phyloP scores from a whole-genome alignment of 495 filamentous ascomycete species.

The Parachaetomium inaequale region DNA sequence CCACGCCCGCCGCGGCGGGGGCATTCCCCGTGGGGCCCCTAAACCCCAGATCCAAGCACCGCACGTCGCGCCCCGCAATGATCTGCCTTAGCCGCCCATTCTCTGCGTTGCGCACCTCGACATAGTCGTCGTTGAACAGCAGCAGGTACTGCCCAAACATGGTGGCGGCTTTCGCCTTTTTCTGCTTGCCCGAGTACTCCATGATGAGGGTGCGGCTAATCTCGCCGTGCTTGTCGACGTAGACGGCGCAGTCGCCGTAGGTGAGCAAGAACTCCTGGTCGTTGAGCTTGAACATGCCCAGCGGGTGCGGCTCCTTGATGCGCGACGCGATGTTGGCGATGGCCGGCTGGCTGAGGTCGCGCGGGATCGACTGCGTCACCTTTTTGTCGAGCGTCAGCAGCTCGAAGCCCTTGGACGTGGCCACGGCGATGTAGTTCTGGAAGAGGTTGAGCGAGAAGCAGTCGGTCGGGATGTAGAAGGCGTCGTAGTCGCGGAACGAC shows the following conservation, averaged over 20 bases:
- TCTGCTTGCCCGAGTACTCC: constrained; percentile 91
- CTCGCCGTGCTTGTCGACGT: constrained; percentile 97
- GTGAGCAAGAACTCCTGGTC: constrained; percentile 90
- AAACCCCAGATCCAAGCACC: constrained; percentile 82
- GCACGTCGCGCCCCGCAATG: constrained; percentile 82
- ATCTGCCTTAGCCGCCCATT: constrained; percentile 92
- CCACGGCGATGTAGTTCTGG: constrained; percentile 85
- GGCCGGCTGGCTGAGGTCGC: constrained; percentile 67
- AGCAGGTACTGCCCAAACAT: constrained; percentile 80
- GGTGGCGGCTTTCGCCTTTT: constrained; percentile 66
- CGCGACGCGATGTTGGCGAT: constrained; percentile 76
- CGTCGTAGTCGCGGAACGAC: constrained; percentile 96
- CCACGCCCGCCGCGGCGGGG: not conserved
- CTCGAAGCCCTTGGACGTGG: constrained; percentile 90
- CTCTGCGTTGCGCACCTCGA: constrained; percentile 94
- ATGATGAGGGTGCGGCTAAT: constrained; percentile 89
- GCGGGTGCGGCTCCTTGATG: constrained; percentile 72
- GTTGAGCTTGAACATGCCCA: constrained; percentile 95
- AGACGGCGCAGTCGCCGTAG: constrained; percentile 93
- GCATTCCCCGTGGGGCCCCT: constrained; percentile 47
- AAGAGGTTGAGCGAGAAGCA: constrained; percentile 94
- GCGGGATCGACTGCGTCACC: constrained; percentile 78
- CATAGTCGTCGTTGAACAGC: constrained; percentile 82
- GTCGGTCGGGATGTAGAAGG: constrained; percentile 98
- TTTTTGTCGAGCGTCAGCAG: constrained; percentile 97